phyloP scores from a whole-genome alignment of 192 early-diverging fungal genomes.

The Haplosporangium gracile region DNA sequence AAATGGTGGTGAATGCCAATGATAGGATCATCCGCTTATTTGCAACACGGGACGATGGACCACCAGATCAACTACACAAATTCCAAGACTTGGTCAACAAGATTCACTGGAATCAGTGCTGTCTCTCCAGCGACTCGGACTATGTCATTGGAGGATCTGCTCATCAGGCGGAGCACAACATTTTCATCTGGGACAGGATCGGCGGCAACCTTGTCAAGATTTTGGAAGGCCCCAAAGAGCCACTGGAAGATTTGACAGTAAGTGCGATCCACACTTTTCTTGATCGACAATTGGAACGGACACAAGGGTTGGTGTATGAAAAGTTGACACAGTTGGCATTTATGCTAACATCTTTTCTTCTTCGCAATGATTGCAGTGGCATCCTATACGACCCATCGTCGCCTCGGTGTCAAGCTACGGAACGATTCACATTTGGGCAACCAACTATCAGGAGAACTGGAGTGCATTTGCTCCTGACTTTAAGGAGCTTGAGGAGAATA shows the following conservation, averaged over 20 bases:
- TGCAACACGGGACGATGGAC: slow-evolving; percentile 58
- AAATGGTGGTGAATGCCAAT: slow-evolving; percentile 83
- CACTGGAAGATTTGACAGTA: slow-evolving; percentile 84
- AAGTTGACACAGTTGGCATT: no score
- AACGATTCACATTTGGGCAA: slow-evolving; percentile 90
- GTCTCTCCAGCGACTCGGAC: slow-evolving; percentile 91
- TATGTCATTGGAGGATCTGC: slow-evolving; percentile 91
- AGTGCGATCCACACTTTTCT: not conserved
- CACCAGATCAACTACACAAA: slow-evolving; percentile 71
- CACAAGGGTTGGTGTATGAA: not conserved
- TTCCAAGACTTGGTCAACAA: slow-evolving; percentile 94
- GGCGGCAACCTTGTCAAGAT: slow-evolving; percentile 89
- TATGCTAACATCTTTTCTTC: not conserved
- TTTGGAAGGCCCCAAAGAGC: slow-evolving; percentile 90
- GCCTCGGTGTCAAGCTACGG: slow-evolving; percentile 87
- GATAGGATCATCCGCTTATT: slow-evolving; percentile 87
- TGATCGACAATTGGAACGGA: not conserved
- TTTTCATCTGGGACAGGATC: slow-evolving; percentile 94
- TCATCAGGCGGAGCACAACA: slow-evolving; percentile 91
- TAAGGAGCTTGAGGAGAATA: slow-evolving; percentile 92
- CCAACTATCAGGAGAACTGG: slow-evolving; percentile 87
- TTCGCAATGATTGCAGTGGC: slow-evolving; percentile 69
- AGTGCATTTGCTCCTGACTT: slow-evolving; percentile 96
- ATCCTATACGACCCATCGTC: slow-evolving; percentile 87
- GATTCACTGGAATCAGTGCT: slow-evolving; percentile 89